Evolutionary conservation across 371 early-diverging fungal genomes (phyloP).

Genomic region (Amoeboaphelidium protococcarum): DNA sequence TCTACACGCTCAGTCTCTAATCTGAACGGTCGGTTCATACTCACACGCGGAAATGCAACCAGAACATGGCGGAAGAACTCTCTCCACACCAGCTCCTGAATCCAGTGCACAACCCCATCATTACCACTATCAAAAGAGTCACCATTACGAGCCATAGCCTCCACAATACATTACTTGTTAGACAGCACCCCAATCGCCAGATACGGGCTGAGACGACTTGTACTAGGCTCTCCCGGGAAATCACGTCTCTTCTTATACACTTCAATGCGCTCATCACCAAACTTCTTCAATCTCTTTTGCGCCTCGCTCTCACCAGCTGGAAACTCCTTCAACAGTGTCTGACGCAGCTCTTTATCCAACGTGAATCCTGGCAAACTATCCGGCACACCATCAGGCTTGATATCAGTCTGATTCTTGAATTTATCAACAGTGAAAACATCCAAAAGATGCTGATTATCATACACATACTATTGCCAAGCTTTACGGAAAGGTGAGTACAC

Average conservation of each 20-base stretch:
- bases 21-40: background rate
- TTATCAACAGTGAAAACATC: background rate
- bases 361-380: background rate
- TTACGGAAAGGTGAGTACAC: background rate
- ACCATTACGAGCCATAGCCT: background rate
- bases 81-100: background rate
- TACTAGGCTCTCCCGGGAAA: background rate
- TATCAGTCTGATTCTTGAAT: background rate
- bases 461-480: background rate
- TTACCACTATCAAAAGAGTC: background rate
- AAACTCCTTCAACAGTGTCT: background rate
- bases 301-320: background rate
- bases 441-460: background rate
- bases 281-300: background rate
- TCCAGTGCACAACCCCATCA: background rate
- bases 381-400: background rate
- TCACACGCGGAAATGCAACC: background rate
- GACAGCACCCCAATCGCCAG: background rate
- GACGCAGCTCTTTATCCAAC: background rate
- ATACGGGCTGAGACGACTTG: background rate
- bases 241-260: background rate
- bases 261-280: background rate
- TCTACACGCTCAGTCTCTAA: background rate
- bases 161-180: background rate
- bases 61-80: background rate